Conservation (phyloP, 345 rosid genomes). For the Populus tremula region DNA sequence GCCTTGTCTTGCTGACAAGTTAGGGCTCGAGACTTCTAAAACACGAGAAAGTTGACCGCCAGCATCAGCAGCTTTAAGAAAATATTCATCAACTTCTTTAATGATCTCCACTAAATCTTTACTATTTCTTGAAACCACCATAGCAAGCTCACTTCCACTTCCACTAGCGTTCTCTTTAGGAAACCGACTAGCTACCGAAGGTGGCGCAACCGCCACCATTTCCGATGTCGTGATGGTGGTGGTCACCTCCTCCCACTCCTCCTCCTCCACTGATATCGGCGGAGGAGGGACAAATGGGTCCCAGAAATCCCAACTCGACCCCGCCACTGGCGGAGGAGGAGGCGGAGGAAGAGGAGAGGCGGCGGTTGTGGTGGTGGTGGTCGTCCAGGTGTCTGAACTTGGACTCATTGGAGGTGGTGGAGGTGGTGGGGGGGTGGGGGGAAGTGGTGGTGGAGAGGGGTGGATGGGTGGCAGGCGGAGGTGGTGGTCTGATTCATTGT, state of each 20-base stretch:
- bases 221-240: slow-evolving; percentile 24
- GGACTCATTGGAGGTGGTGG: slow-evolving; percentile 73
- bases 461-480: slow-evolving; percentile 32
- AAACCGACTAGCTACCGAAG: slow-evolving; percentile 55
- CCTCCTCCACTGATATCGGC: slow-evolving; percentile 53
- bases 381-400: slow-evolving; percentile 76
- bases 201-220: slow-evolving; percentile 42
- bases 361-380: slow-evolving; percentile 17
- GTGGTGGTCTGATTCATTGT: slow-evolving; percentile 64
- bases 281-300: slow-evolving; percentile 66
- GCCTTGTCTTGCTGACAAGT: slow-evolving; percentile 36
- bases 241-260: slow-evolving; percentile 69
- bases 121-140: slow-evolving; percentile 73
- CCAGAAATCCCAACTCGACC: slow-evolving; percentile 93
- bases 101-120: slow-evolving; percentile 85
- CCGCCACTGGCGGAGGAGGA: slow-evolving; percentile 59
- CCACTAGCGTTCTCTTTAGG: slow-evolving; percentile 55
- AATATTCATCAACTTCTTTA: slow-evolving; percentile 91
- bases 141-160: slow-evolving; percentile 61
- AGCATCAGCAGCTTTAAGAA: slow-evolving; percentile 73
- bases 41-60: slow-evolving; percentile 63
- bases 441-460: slow-evolving; percentile 18
- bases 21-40: slow-evolving; percentile 58
- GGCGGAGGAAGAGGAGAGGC: slow-evolving; percentile 39
- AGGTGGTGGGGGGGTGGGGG: slow-evolving; percentile 29